Evolutionary conservation across 306 rosid genomes (phyloP).

Genomic region (Fragaria vesca): DNA sequence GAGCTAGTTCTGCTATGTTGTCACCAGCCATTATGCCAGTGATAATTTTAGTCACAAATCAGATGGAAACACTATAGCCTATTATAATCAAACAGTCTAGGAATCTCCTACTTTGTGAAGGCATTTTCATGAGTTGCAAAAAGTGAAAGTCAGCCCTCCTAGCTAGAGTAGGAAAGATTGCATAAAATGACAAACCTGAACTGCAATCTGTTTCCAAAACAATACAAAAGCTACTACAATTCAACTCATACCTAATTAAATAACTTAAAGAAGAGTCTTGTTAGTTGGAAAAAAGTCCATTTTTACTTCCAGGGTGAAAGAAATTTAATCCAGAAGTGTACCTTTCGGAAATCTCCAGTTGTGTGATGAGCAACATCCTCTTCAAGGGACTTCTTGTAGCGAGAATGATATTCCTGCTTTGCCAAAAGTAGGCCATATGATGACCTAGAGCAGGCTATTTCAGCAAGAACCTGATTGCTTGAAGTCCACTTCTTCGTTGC

Average conservation of each 20-base stretch:
- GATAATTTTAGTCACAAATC: background rate
- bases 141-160: background rate
- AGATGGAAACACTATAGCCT: background rate
- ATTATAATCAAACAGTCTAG: background rate
- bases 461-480: conserved; percentile 40
- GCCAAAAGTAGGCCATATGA: conserved; percentile 35
- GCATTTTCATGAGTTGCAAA: background rate
- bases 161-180: background rate
- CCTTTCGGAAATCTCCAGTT: conserved; percentile 53
- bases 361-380: conserved; percentile 66
- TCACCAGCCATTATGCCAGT: background rate
- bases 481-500: conserved; percentile 45
- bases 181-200: background rate
- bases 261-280: background rate
- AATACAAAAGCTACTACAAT: background rate
- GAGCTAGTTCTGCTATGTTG: background rate
- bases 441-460: conserved; percentile 50
- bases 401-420: conserved; percentile 50
- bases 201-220: background rate
- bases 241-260: background rate
- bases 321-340: conserved; percentile 7
- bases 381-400: conserved; percentile 53
- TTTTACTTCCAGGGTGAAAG: background rate
- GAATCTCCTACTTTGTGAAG: background rate
- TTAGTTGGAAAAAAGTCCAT: background rate